These are phyloP conservation scores for Dactylellina haptotyla DNA, from an alignment of 2,329 filamentous ascomycete genomes.

Conservation along the genomic window DNA sequence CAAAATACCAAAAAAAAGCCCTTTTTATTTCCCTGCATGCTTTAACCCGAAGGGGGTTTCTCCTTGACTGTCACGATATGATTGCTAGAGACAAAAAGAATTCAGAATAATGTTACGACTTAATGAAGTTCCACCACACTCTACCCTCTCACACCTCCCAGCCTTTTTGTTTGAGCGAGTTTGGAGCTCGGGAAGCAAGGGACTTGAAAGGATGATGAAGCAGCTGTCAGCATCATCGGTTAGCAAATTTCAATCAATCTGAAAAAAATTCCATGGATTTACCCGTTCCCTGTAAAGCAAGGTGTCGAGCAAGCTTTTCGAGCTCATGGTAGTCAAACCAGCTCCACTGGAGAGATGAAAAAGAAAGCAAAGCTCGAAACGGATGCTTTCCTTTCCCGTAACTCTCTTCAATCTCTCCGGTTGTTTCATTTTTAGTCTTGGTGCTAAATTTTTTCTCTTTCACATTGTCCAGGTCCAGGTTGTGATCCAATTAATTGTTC, in stretches of 20 bases:
- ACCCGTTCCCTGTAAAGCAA: conserved; percentile 50
- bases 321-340: conserved; percentile 33
- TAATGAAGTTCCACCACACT: conserved; percentile 42
- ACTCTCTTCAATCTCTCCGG: not conserved
- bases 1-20: conserved; percentile 43
- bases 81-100: conserved; percentile 21
- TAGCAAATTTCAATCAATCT: conserved; percentile 41
- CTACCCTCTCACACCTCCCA: conserved; percentile 13
- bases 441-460: conserved; percentile 7
- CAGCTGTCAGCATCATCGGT: conserved; percentile 39
- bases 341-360: conserved; percentile 6
- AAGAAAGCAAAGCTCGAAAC: conserved; percentile 19
- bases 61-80: conserved; percentile 22
- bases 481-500: not conserved
- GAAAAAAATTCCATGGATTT: conserved; percentile 51
- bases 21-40: not conserved
- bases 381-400: conserved; percentile 18
- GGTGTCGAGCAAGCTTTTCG: conserved; percentile 42
- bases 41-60: not conserved
- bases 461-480: conserved; percentile 20
- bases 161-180: conserved; percentile 24
- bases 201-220: conserved; percentile 37
- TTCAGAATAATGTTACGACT: conserved; percentile 35
- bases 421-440: conserved; percentile 18
- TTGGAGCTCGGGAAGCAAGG: conserved; percentile 48